Base-by-base conservation (phyloP, 1,139 yeast species). In the Lodderomyces orthopsilosis region DNA sequence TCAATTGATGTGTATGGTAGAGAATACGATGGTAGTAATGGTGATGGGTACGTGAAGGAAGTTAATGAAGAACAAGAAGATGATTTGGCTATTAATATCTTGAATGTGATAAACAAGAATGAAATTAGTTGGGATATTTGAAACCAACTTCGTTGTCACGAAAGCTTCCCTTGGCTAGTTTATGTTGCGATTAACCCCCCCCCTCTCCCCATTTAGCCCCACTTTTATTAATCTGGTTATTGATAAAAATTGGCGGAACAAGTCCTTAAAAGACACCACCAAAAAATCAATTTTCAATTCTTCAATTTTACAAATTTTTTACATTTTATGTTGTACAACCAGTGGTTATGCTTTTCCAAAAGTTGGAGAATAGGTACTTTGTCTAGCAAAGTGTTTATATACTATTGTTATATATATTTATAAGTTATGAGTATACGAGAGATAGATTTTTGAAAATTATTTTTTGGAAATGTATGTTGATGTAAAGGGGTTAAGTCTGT, bases 41-140 rank as follows among this genome's bases (percentile, higher is more conserved):
- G 12, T 12, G 28, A 7, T 26, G 28, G 5, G 4, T 6, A 26
- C 9, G 28, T 13, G 17, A 21, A 21, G 4, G 36, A 14, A 13
- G n/a, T 34, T 34, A 13, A 6, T 33, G 36, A 17, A 10, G 36
- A 21, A 17, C 36, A 34, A 14, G 36, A 38, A 2, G 23, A 28
- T 14, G 22, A 33, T 32, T 39, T 39, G 28, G 41, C 41, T 18
- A 32, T 21, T 33, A 23, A 32, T 10, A 39, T 39, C 13, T 23
- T 39, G 14, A 33, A 26, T 33, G 24, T 33, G 14, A 33, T 39
- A 7, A 19, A 17, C 14, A 32, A 33, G 18, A 21, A 12, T 8
- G 37, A 32, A 9, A 32, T 39, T 6, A 13, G 6, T 19, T 39
- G 41, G 41, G 32, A 23, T 39, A 39, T 39, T 13, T 39, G 21